Conservation (phyloP, 2,329 filamentous ascomycete species). For the Pyrenochaeta sp. region DNA sequence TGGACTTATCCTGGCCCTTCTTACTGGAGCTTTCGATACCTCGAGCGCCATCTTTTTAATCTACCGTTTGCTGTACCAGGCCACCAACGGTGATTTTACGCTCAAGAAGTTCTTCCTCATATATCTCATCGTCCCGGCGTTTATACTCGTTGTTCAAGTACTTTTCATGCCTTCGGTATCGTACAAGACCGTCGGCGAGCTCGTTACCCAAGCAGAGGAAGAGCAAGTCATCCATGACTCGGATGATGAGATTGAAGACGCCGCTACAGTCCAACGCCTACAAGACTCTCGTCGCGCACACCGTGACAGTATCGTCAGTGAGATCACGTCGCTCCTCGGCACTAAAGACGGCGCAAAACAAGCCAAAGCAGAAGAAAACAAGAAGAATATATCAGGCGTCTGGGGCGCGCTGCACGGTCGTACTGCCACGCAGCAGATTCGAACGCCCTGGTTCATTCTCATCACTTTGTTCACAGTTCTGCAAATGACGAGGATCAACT, state of each 20-base stretch:
- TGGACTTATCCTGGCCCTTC: slow-evolving; percentile 58
- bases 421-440: slow-evolving; percentile 76
- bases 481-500: slow-evolving; percentile 82
- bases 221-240: slow-evolving; percentile 59
- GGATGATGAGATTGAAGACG: slow-evolving; percentile 63
- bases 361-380: slow-evolving; percentile 70
- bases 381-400: slow-evolving; percentile 76
- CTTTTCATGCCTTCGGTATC: slow-evolving; percentile 58
- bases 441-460: slow-evolving; percentile 83
- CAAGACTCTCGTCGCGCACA: slow-evolving; percentile 66
- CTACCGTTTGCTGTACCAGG: slow-evolving; percentile 58
- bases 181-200: slow-evolving; percentile 73
- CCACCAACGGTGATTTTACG: slow-evolving; percentile 52
- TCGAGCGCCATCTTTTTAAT: slow-evolving; percentile 59
- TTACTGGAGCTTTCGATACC: slow-evolving; percentile 62
- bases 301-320: slow-evolving; percentile 70
- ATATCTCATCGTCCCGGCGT: slow-evolving; percentile 58
- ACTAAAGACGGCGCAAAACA: slow-evolving; percentile 70
- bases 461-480: slow-evolving; percentile 80
- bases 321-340: slow-evolving; percentile 78
- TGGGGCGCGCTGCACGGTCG: slow-evolving; percentile 85
- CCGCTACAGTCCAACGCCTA: slow-evolving; percentile 55
- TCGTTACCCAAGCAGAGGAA: slow-evolving; percentile 75
- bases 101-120: slow-evolving; percentile 59
- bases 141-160: slow-evolving; percentile 55